These are phyloP conservation scores for Grosmannia serpens DNA, from an alignment of 2,329 filamentous ascomycete genomes.

Conservation along the genomic window DNA sequence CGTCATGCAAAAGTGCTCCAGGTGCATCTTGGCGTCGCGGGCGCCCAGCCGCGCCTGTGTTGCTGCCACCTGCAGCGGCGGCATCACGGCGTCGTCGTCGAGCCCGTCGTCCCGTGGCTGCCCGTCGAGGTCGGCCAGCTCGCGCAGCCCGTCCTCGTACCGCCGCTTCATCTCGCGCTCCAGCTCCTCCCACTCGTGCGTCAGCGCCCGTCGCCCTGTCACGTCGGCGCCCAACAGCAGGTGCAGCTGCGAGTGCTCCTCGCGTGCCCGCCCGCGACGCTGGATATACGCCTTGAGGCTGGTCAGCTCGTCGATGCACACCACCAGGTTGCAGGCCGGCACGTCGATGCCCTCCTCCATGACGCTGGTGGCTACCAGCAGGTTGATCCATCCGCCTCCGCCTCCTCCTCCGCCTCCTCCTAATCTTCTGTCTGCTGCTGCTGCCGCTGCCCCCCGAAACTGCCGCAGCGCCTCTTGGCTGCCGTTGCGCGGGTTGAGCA, in stretches of 20 bases:
- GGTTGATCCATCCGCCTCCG: slow-evolving; percentile 33
- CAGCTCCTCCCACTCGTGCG: slow-evolving; percentile 47
- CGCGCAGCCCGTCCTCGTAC: slow-evolving; percentile 54
- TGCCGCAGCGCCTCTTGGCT: slow-evolving; percentile 28
- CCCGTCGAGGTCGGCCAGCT: slow-evolving; percentile 32
- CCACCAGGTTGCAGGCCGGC: slow-evolving; percentile 49
- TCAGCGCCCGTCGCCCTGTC: not conserved
- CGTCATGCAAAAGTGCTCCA: slow-evolving; percentile 69
- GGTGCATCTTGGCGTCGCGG: slow-evolving; percentile 61
- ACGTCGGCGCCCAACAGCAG: slow-evolving; percentile 24
- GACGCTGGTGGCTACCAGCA: slow-evolving; percentile 52
- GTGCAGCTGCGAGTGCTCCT: slow-evolving; percentile 37
- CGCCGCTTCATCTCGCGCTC: slow-evolving; percentile 62
- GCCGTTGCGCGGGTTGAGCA: slow-evolving; percentile 18
- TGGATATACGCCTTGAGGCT: slow-evolving; percentile 49
- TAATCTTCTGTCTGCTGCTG: not conserved
- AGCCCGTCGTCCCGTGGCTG: slow-evolving; percentile 30
- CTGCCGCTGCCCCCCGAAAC: slow-evolving; percentile 30
- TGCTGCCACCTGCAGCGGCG: slow-evolving; percentile 14
- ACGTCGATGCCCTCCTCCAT: slow-evolving; percentile 60
- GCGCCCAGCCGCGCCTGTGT: slow-evolving; percentile 57
- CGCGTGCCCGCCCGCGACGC: slow-evolving; percentile 40
- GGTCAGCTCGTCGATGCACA: slow-evolving; percentile 43
- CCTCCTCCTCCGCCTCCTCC: too few species aligned
- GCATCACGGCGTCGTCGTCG: slow-evolving; percentile 18